These are phyloP conservation scores for Geranomyces michiganensis DNA, from an alignment of 192 early-diverging fungal species.

Conservation along the genomic window DNA sequence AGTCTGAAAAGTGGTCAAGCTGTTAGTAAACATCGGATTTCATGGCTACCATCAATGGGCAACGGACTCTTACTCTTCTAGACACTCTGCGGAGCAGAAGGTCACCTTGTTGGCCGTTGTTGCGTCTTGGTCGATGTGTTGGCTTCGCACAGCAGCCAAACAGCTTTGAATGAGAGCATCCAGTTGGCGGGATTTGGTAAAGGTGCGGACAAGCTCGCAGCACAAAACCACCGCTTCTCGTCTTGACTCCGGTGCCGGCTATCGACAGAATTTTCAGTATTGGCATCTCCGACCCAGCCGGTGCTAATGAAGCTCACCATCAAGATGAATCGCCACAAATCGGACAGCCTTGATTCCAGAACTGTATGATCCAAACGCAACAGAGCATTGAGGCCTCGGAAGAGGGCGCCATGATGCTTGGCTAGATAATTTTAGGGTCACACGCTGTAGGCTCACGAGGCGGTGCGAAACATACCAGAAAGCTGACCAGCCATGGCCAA, in stretches of 20 bases:
- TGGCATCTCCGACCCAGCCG: too few species aligned
- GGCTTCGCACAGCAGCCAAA: constrained; percentile 8
- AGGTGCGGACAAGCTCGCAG: constrained; percentile 21
- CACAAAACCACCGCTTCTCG: constrained; percentile 2
- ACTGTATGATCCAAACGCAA: constrained; percentile 31
- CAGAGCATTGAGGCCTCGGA: constrained; percentile 15
- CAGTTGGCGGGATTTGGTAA: constrained; percentile 31
- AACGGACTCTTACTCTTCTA: constrained; percentile 6
- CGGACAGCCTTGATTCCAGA: constrained; percentile 8
- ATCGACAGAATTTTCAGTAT: too few species aligned
- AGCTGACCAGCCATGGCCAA: too few species aligned
- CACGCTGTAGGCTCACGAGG: background rate
- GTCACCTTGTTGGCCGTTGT: background rate
- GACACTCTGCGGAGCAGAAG: constrained; percentile 15
- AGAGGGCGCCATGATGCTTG: background rate
- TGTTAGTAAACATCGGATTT: background rate
- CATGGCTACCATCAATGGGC: too few species aligned
- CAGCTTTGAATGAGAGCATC: constrained; percentile 16
- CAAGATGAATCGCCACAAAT: constrained; percentile 28
- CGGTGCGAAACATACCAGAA: too few species aligned
- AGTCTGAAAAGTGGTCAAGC: background rate
- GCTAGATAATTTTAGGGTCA: background rate
- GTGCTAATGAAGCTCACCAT: too few species aligned
- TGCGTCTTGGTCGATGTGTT: background rate
- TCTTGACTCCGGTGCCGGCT: background rate